Conservation (phyloP, 768 basidiomycete species). For the Neoboletus brunneissimus region DNA sequence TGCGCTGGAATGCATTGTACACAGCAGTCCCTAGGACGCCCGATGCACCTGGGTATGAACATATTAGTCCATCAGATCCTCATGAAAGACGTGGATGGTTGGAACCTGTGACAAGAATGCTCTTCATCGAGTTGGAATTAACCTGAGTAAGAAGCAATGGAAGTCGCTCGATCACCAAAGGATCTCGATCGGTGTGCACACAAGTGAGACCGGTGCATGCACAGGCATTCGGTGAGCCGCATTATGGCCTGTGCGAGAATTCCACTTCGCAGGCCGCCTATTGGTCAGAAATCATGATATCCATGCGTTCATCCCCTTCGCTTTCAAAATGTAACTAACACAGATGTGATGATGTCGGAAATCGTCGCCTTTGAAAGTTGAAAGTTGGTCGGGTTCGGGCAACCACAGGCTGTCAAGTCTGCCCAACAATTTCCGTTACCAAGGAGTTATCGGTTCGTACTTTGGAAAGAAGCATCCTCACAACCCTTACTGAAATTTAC, state of each 20-base stretch:
- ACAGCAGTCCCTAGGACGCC: conserved; percentile 87
- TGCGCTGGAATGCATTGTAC: conserved; percentile 56
- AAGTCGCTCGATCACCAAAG: background rate
- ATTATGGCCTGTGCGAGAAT: background rate
- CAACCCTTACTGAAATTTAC: background rate
- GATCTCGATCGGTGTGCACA: background rate
- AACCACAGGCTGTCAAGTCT: too few species aligned
- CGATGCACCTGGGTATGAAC: conserved; percentile 65
- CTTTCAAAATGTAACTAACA: background rate
- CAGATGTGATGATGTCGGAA: background rate
- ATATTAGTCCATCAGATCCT: conserved; percentile 11
- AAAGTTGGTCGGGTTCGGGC: background rate
- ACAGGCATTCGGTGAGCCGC: background rate
- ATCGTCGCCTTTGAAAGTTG: background rate
- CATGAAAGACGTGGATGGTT: background rate
- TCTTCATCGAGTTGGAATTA: conserved; percentile 34
- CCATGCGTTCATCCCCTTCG: background rate
- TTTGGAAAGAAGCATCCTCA: background rate
- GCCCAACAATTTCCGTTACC: background rate
- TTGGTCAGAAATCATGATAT: background rate
- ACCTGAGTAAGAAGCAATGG: background rate
- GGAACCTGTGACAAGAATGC: conserved; percentile 56
- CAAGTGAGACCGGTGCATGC: background rate
- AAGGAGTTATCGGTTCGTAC: background rate
- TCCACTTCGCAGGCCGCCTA: background rate